phyloP scores from a whole-genome alignment of 768 basidiomycete genomes.

The Hysterangium stoloniferum region DNA sequence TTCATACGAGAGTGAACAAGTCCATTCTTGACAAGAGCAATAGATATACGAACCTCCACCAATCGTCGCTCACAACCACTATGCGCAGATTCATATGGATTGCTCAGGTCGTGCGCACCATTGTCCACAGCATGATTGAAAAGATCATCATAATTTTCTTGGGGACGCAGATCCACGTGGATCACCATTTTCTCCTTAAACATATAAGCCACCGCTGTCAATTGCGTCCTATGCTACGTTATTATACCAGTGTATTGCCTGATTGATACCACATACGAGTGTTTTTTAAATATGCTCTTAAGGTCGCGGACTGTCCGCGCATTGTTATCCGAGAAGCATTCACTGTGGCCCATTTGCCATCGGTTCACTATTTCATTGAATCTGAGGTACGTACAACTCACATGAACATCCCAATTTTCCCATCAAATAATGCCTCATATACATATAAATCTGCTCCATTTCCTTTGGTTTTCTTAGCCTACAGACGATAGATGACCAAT shows the following conservation, averaged over 20 bases:
- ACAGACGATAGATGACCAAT: conserved; percentile 30
- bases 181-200: conserved; percentile 1
- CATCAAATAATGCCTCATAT: conserved; percentile 55
- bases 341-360: not conserved
- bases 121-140: not conserved
- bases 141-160: not conserved
- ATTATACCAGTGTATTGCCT: not conserved
- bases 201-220: conserved; percentile 6
- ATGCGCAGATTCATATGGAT: not conserved
- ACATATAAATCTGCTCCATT: conserved; percentile 36
- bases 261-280: not conserved
- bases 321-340: conserved; percentile 8
- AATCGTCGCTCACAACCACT: not conserved
- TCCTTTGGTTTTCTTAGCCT: conserved; percentile 33
- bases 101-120: conserved; percentile 4
- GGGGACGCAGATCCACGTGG: not conserved
- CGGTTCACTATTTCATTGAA: not conserved
- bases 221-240: not conserved
- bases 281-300: not conserved
- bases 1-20: not conserved
- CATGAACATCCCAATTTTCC: conserved; percentile 59
- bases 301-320: conserved; percentile 5
- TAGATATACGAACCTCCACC: not conserved
- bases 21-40: too few species aligned
- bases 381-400: conserved; percentile 24